These are phyloP conservation scores for Rhodamnia argentea DNA, from an alignment of 345 rosid genomes.

Conservation along the genomic window DNA sequence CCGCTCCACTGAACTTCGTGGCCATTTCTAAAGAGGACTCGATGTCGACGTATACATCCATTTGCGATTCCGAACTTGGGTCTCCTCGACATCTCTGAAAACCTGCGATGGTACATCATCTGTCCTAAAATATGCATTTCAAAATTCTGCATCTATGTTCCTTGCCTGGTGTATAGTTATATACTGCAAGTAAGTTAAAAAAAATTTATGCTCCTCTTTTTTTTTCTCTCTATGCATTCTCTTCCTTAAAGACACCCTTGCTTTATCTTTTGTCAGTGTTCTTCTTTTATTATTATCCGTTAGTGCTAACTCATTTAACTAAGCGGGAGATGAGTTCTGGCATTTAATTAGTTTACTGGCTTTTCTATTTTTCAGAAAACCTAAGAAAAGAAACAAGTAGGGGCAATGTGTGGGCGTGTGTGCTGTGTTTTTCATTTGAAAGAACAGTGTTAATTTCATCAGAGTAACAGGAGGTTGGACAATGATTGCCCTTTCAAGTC, in stretches of 20 bases:
- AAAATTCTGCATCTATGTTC: not conserved
- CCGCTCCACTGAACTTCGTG: constrained; percentile 76
- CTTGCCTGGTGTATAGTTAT: not conserved
- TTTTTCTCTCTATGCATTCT: not conserved
- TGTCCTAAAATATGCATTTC: not conserved
- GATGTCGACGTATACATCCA: constrained; percentile 69
- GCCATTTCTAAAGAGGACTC: constrained; percentile 87
- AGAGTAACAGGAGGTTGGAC: not conserved
- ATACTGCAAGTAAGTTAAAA: not conserved
- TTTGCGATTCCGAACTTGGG: constrained; percentile 72
- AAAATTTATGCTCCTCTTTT: not conserved
- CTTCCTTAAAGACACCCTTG: not conserved
- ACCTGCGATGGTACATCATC: not conserved
- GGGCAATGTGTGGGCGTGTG: accelerated
- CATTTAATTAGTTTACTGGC: not conserved
- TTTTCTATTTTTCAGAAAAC: not conserved
- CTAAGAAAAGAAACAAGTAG: not conserved
- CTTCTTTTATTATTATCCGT: not conserved
- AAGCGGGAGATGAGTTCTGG: not conserved
- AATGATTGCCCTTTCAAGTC: not conserved
- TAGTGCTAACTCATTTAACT: not conserved
- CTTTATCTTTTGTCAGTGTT: not conserved
- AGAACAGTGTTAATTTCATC: not conserved
- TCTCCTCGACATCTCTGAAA: constrained; percentile 54
- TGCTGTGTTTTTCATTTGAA: not conserved